Evolutionary conservation across 331 rosid genomes (phyloP).

Genomic region (Acacia concinna): DNA sequence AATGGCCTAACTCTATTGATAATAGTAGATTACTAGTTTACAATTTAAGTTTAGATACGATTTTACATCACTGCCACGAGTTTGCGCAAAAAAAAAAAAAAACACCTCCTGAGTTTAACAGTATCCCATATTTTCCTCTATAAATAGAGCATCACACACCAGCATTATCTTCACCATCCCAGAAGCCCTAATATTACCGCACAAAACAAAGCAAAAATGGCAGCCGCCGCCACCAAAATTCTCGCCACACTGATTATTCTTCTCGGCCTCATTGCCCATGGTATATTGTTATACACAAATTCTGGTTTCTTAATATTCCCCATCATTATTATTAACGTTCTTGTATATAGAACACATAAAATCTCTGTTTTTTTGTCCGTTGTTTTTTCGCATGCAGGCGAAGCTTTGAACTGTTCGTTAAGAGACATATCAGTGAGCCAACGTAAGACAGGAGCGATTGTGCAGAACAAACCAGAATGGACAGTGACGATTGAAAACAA

Average conservation of each 20-base stretch:
- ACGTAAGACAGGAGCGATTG: background rate
- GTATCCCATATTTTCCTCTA: too few species aligned
- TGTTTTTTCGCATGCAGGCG: conserved; percentile 9
- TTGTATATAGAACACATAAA: background rate
- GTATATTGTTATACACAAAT: background rate
- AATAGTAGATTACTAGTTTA: too few species aligned
- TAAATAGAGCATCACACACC: background rate
- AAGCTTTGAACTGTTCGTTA: background rate
- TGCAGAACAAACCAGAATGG: conserved; percentile 31
- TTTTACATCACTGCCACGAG: too few species aligned
- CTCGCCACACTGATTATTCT: background rate
- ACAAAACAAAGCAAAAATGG: background rate
- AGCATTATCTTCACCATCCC: background rate
- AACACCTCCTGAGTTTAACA: too few species aligned
- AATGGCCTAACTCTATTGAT: too few species aligned
- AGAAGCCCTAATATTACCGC: background rate
- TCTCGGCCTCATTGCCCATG: background rate
- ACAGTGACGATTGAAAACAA: conserved; percentile 30
- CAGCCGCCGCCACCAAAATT: background rate
- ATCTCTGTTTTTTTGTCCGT: too few species aligned
- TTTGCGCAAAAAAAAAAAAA: too few species aligned
- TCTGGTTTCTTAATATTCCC: background rate
- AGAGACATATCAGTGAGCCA: background rate
- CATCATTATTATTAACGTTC: background rate
- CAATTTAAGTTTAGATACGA: too few species aligned